Conservation (phyloP, 441 rosid genomes). For the Erodium texanum region DNA sequence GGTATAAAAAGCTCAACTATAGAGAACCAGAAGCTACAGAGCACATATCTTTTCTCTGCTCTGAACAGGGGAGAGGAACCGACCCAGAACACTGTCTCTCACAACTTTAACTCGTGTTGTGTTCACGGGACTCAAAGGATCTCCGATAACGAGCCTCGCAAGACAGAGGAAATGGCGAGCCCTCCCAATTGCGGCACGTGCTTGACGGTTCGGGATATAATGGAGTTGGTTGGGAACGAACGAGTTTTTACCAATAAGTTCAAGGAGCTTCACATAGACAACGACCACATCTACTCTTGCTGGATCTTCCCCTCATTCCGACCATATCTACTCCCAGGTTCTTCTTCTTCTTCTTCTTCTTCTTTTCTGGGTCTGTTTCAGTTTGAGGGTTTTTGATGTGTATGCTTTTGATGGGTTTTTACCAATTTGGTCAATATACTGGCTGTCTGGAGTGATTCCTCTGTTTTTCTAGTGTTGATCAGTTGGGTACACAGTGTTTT, state of each 20-base stretch:
- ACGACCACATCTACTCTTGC: constrained; percentile 67
- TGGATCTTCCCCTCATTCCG: constrained; percentile 72
- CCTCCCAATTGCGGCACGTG: constrained; percentile 32
- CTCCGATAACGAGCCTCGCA: constrained; percentile 25
- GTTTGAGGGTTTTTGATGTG: not conserved
- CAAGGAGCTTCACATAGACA: constrained; percentile 56
- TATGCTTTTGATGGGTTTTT: not conserved
- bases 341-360: not conserved
- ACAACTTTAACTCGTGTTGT: not conserved
- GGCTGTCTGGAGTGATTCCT: not conserved
- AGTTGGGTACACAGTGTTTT: not conserved
- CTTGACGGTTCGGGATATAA: constrained; percentile 81
- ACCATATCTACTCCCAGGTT: constrained; percentile 77
- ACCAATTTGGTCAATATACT: not conserved
- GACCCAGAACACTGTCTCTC: constrained; percentile 22
- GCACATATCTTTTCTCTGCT: not conserved
- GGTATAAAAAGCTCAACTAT: not conserved
- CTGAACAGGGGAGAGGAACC: not conserved
- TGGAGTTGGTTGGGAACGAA: constrained; percentile 78
- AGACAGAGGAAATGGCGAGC: constrained; percentile 21
- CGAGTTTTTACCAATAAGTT: constrained; percentile 72
- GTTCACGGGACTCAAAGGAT: constrained; percentile 38
- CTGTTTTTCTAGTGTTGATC: no score
- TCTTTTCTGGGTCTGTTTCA: not conserved
- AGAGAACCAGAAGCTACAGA: constrained; percentile 9